These are phyloP conservation scores for Hanseniaspora uvarum DNA, from an alignment of 1,139 yeast genomes.

Conservation along the genomic window DNA sequence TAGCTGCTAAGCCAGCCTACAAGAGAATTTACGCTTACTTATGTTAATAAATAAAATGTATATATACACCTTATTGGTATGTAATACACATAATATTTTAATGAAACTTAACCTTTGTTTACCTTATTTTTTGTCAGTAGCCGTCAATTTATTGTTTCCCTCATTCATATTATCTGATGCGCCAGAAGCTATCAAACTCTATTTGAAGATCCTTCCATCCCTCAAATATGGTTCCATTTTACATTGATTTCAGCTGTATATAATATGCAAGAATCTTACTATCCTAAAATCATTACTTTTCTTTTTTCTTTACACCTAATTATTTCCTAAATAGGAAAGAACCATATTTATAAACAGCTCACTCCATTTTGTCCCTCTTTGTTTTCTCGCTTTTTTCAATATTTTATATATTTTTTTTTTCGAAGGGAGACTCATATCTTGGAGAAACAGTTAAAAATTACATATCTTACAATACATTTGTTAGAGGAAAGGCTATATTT, in stretches of 20 bases:
- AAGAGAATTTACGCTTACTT: constrained; percentile 37
- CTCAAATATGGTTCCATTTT: too few relatives aligned
- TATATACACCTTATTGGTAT: neutral
- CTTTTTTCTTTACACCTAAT: neutral
- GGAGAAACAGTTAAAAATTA: neutral
- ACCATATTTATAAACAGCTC: neutral
- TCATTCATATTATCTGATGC: too few relatives aligned
- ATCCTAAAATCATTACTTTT: too few relatives aligned
- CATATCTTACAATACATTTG: neutral
- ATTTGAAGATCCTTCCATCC: too few relatives aligned
- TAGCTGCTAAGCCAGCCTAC: constrained; percentile 46
- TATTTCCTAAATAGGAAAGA: neutral
- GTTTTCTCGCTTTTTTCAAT: neutral
- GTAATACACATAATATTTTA: neutral
- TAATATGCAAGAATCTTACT: too few relatives aligned
- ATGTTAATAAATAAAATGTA: neutral
- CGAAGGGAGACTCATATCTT: neutral
- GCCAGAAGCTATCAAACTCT: too few relatives aligned
- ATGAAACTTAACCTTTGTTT: neutral
- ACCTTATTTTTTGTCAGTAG: neutral
- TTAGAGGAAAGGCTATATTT: neutral
- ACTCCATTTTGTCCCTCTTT: neutral
- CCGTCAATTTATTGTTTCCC: too few relatives aligned
- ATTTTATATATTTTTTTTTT: too few relatives aligned
- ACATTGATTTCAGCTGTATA: too few relatives aligned